Evolutionary conservation across 202 grass and related monocot species (phyloP), one percentile per base, ranked within the genome.

Genomic region (Cymbopogon flexuosus): DNA sequence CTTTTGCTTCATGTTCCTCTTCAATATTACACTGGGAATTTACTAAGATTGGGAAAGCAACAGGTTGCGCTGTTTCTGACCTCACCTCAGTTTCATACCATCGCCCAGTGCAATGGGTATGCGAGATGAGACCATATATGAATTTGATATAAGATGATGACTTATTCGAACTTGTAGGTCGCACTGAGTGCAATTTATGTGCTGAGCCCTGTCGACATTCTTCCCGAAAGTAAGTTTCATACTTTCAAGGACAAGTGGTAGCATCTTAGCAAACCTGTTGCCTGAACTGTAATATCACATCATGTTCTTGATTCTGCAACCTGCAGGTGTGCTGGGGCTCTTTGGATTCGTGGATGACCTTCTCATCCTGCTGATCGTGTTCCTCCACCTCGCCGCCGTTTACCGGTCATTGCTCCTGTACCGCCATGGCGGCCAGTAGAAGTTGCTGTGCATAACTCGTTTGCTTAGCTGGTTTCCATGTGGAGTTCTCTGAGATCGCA

Each of bases 341-440:
- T 71, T 90, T n/a, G 92, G 90, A 72, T 94, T 87, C 75, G 78
- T 93, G 0, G 96, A 98, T 47, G 96, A 98, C 84, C 62, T 92
- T 43, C 79, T 98, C 39, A 66, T 98, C 68, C 72, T 94, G 68
- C 14, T 98, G 62, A 81, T 98, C 36, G 95, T 95, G 73, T 91
- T 98, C 79, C 81, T 98, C 43, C 95, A 94, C 66, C 86, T 95
- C 3, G 84, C 95, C 6, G 92, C 95, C 0, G 82, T 97, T 27
- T 97, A 97, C 79, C 90, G 95, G 14, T 90, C 89, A 3, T 18
- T 97, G 76, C 95, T 97, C 11, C 82, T 97, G 47, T 91, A 97
- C 68, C 95, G 95, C 59, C 92, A 98, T 5, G 92, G 90, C 2
- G 88, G 90, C 6, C 76, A 59, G 33, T 70, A 82, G 65, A 90